These are phyloP conservation scores for Jasminum sambac DNA, from an alignment of 257 asterid species.

Conservation along the genomic window DNA sequence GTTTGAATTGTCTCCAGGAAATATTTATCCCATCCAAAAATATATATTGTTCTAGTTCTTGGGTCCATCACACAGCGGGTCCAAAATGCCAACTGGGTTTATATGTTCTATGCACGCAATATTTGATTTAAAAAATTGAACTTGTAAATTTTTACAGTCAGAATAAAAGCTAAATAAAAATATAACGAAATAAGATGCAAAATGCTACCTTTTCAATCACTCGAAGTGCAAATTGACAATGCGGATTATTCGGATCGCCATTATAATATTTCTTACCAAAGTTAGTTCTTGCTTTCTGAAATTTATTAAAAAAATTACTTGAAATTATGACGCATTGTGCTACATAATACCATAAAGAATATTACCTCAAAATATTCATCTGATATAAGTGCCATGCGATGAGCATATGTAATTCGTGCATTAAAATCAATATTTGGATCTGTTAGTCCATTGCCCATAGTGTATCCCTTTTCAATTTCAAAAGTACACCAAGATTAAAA, in stretches of 20 bases:
- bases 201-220: slow-evolving; percentile 25
- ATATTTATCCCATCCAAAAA: no score
- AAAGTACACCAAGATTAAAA: no score
- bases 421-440: slow-evolving; percentile 23
- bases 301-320: background rate
- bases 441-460: slow-evolving; percentile 36
- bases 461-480: slow-evolving; percentile 37
- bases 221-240: slow-evolving; percentile 28
- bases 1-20: no score
- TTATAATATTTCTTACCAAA: slow-evolving; percentile 29
- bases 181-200: background rate
- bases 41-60: no score
- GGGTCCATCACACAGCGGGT: no score
- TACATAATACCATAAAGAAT: no score
- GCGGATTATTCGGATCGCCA: slow-evolving; percentile 15
- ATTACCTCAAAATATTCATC: slow-evolving; percentile 40
- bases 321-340: no score
- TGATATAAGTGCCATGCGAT: slow-evolving; percentile 36
- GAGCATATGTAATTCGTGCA: slow-evolving; percentile 34
- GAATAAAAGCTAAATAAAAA: no score
- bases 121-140: no score
- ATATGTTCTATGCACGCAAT: no score
- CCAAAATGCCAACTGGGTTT: no score
- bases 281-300: slow-evolving; percentile 31
- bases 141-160: no score